Conservation (phyloP, 2,329 filamentous ascomycete genomes). For the Penicillium sp. region DNA sequence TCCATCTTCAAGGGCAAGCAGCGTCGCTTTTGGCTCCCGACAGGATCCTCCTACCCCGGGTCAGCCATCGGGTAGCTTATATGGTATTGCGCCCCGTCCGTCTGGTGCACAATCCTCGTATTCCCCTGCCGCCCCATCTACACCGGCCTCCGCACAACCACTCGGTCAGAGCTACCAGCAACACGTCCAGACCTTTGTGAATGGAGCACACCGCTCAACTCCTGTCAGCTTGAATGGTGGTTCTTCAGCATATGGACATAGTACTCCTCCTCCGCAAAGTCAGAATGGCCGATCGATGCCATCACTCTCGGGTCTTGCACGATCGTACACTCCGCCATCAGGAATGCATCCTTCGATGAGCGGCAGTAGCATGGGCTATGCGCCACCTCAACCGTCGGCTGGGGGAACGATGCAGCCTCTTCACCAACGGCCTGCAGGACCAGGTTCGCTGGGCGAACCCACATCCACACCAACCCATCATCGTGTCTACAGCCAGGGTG, state of each 20-base stretch:
- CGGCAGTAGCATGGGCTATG: constrained; percentile 33
- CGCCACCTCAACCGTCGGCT: constrained; percentile 23
- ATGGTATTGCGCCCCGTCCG: constrained; percentile 33
- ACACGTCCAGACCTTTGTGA: constrained; percentile 41
- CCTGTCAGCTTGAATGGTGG: constrained; percentile 31
- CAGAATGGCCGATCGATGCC: constrained; percentile 29
- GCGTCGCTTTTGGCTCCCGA: constrained; percentile 32
- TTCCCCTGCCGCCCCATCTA: constrained; percentile 25
- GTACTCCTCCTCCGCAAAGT: constrained; percentile 35
- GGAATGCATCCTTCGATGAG: constrained; percentile 30
- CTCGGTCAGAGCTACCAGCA: constrained; percentile 37
- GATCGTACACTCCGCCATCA: constrained; percentile 43
- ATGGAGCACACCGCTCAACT: constrained; percentile 34
- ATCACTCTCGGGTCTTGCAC: constrained; percentile 29
- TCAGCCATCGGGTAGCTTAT: constrained; percentile 30
- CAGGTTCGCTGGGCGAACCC: constrained; percentile 25
- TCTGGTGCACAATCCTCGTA: constrained; percentile 27
- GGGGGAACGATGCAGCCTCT: constrained; percentile 26
- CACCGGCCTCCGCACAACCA: constrained; percentile 24
- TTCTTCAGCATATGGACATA: constrained; percentile 32
- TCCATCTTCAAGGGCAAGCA: constrained; percentile 32
- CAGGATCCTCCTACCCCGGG: constrained; percentile 33
- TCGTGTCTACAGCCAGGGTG: constrained; percentile 40
- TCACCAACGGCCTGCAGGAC: constrained; percentile 29
- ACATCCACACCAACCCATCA: constrained; percentile 32